Evolutionary conservation across 176 grass and related monocot species (phyloP).

Genomic region (Rhipidocladum racemiflorum): DNA sequence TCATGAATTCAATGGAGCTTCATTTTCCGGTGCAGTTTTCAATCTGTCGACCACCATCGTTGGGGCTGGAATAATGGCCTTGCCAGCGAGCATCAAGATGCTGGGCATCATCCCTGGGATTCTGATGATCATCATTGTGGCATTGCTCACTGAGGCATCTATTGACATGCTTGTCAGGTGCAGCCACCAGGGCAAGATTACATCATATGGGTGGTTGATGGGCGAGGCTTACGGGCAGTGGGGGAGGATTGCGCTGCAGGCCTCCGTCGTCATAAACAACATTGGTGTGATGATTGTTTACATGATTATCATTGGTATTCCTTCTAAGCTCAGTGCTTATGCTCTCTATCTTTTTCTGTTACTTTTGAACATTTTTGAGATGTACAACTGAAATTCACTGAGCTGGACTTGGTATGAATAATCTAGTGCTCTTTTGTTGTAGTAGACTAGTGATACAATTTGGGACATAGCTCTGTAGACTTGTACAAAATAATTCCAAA

Average conservation of each 20-base stretch:
- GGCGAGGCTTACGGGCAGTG: conserved; percentile 53
- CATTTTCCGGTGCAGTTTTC: conserved; percentile 73
- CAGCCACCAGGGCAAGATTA: conserved; percentile 61
- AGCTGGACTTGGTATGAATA: not conserved
- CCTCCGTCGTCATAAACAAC: conserved; percentile 75
- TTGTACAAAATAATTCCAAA: not conserved
- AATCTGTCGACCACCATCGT: conserved; percentile 84
- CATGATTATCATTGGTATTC: conserved; percentile 93
- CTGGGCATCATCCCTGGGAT: conserved; percentile 79
- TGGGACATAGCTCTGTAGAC: not conserved
- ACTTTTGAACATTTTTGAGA: conserved; percentile 7
- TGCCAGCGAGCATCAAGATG: conserved; percentile 83
- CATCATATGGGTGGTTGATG: conserved; percentile 79
- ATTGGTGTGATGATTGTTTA: conserved; percentile 80
- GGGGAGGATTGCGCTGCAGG: conserved; percentile 71
- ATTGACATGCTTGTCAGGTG: conserved; percentile 79
- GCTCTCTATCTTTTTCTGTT: not conserved
- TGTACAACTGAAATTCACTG: not conserved
- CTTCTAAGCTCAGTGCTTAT: conserved; percentile 17
- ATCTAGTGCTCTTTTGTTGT: conserved; percentile 13
- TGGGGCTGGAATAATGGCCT: conserved; percentile 92
- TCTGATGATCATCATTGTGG: conserved; percentile 73
- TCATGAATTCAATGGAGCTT: conserved; percentile 51
- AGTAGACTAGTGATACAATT: not conserved
- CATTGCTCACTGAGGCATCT: conserved; percentile 73